Evolutionary conservation across 805 yeast species (phyloP).

Genomic region (Sugiyamaella valdiviana): DNA sequence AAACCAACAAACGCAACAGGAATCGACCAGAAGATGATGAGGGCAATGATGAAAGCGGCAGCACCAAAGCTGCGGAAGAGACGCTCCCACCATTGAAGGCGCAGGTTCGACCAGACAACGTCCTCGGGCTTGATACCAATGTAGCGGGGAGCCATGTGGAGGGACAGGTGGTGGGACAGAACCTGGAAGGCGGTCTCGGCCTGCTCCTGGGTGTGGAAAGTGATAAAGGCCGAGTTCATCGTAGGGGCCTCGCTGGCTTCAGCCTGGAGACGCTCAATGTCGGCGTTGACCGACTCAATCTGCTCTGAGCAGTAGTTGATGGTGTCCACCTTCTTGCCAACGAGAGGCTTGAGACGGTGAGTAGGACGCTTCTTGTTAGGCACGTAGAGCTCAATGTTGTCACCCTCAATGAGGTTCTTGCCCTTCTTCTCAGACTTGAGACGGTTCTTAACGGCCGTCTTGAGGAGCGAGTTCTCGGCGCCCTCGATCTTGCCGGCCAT

Average conservation of each 20-base stretch:
- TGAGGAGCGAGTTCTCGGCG: conserved; percentile 54
- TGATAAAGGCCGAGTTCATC: conserved; percentile 78
- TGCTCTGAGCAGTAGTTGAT: conserved; percentile 64
- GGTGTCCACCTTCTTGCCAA: conserved; percentile 82
- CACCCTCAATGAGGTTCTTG: conserved; percentile 25
- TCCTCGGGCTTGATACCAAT: conserved; percentile 76
- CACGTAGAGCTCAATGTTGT: conserved; percentile 41
- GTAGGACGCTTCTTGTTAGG: conserved; percentile 75
- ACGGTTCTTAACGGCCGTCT: conserved; percentile 57
- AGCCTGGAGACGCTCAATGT: conserved; percentile 55
- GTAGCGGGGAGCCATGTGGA: conserved; percentile 40
- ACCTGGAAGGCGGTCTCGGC: conserved; percentile 84
- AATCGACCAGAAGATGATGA: conserved; percentile 87
- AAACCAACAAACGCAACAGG: conserved; percentile 98
- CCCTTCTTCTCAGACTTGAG: conserved; percentile 65
- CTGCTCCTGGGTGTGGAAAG: conserved; percentile 78
- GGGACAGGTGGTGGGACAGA: conserved; percentile 45
- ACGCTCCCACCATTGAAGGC: conserved; percentile 53
- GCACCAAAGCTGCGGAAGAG: conserved; percentile 53
- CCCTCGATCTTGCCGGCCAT: conserved; percentile 60
- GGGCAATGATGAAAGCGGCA: conserved; percentile 49
- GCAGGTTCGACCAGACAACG: conserved; percentile 73
- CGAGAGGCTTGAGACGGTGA: conserved; percentile 60
- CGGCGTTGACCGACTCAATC: conserved; percentile 60
- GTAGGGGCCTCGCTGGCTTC: conserved; percentile 50